Conservation (phyloP, 1,284 basidiomycete genomes). For the Mrakiaceae sp. region DNA sequence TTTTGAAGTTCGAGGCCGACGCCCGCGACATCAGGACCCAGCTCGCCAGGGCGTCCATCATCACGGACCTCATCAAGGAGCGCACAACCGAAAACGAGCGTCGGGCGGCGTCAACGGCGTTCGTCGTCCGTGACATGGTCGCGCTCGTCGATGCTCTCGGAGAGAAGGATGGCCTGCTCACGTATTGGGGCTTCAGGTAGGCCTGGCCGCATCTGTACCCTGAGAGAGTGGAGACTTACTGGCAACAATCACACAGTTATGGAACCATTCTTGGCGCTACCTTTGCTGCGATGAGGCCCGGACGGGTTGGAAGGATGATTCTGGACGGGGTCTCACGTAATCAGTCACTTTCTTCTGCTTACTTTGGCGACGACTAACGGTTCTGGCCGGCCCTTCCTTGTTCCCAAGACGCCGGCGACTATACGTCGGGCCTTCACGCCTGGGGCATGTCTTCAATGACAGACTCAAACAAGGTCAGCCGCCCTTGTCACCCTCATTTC, state of each 20-base stretch:
- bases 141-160: constrained; percentile 23
- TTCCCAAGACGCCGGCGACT: background rate
- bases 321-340: constrained; percentile 23
- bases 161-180: constrained; percentile 19
- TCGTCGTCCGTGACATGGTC: constrained; percentile 23
- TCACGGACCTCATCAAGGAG: background rate
- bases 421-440: background rate
- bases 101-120: constrained; percentile 20
- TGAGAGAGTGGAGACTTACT: background rate
- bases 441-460: constrained; percentile 2
- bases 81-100: constrained; percentile 15
- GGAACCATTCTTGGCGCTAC: constrained; percentile 26
- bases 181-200: constrained; percentile 24
- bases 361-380: background rate
- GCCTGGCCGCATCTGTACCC: background rate
- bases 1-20: background rate
- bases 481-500: background rate
- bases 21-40: background rate
- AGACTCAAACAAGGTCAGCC: background rate
- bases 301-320: constrained; percentile 23
- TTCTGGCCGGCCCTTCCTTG: background rate
- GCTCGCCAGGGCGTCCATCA: background rate
- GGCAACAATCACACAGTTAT: constrained; percentile 12
- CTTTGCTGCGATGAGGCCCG: constrained; percentile 27
- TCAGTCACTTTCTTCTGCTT: background rate